phyloP scores from a whole-genome alignment of 2,329 filamentous ascomycete genomes.

The Acrocalymma vagum region DNA sequence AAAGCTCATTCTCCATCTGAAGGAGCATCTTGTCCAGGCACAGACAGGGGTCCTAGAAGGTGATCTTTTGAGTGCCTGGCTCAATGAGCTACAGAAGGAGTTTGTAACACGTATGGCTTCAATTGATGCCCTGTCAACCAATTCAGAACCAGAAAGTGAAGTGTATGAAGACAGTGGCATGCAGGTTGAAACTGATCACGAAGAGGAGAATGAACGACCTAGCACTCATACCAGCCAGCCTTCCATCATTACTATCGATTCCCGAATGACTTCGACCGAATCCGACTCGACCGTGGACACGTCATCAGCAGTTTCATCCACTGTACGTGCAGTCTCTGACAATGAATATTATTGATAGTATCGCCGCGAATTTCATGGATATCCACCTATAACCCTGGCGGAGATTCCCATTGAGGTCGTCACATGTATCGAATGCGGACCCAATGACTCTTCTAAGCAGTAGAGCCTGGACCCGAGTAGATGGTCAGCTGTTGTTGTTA shows the following conservation, averaged over 20 bases:
- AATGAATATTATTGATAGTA: slow-evolving; percentile 33
- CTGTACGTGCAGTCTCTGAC: slow-evolving; percentile 33
- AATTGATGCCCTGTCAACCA: slow-evolving; percentile 61
- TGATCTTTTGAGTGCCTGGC: slow-evolving; percentile 68
- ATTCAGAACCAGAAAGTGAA: slow-evolving; percentile 12
- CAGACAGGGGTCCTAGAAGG: slow-evolving; percentile 71
- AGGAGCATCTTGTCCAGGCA: slow-evolving; percentile 76
- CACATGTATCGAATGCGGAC: too few species aligned
- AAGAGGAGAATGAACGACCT: slow-evolving; percentile 19
- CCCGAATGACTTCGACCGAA: slow-evolving; percentile 22
- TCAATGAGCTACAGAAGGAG: slow-evolving; percentile 74
- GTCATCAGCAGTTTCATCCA: slow-evolving; percentile 26
- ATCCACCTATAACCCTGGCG: too few species aligned
- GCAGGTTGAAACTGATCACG: slow-evolving; percentile 11
- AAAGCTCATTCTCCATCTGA: slow-evolving; percentile 76
- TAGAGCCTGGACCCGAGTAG: too few species aligned
- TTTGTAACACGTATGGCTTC: slow-evolving; percentile 77
- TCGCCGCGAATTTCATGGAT: too few species aligned
- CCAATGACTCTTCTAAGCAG: too few species aligned
- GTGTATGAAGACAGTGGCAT: slow-evolving; percentile 25
- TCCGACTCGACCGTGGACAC: slow-evolving; percentile 20
- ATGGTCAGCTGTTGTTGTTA: too few species aligned
- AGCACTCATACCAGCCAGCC: slow-evolving; percentile 22
- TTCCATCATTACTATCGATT: slow-evolving; percentile 32
- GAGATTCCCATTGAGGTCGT: too few species aligned